Base-by-base conservation (phyloP, 2,329 filamentous ascomycete species). In the Neopestalotiopsis clavispora region DNA sequence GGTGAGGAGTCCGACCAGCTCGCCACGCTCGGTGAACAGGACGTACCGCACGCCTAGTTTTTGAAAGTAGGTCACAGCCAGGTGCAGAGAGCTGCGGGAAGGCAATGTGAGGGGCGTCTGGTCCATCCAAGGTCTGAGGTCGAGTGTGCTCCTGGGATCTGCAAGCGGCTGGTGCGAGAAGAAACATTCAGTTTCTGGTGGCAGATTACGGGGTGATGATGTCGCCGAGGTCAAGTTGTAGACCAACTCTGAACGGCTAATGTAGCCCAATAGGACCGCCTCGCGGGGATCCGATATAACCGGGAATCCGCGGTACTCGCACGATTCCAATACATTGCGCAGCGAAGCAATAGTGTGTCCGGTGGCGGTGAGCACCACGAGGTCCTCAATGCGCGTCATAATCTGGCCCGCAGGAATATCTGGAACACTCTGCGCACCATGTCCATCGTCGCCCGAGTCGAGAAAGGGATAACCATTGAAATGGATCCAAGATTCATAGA, bases 401-500 rank as follows among this genome's bases (percentile, higher is more conserved):
- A 98, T 90, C 72, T 95, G 92, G 10, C 90, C 86, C n/a, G 93
- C 93, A 1, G 93, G 90, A 2, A 98, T 90, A 80, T 98, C 94
- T 28, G 95, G 94, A 10, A 97, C 74, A 62, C 74, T 72, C 69
- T 76, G 76, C 6, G 74, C 68, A 66, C 77, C 76, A 83, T 40
- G 84, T 83, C 75, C 77, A 42, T 96, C 93, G 76, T 97, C 94
- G 74, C 91, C 92, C 78, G 97, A 96, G 81, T 98, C 95, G 67
- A 99, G 88, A 81, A 95, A 98, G 0, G 96, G 96, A 78, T 98
- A 99, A 73, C 93, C 94, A 77, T 97, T 96, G 81, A 98, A 91
- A 74, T 94, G 92, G 77, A 99, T 99, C 96, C 96, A 99, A 67
- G 92, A 92, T 79, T 99, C 96, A 83, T 99, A 99, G 80, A 99